Evolutionary conservation across 139 green algal species (phyloP), one percentile per base, ranked within the genome.

Genomic region (Astrephomene gubernaculifera): DNA sequence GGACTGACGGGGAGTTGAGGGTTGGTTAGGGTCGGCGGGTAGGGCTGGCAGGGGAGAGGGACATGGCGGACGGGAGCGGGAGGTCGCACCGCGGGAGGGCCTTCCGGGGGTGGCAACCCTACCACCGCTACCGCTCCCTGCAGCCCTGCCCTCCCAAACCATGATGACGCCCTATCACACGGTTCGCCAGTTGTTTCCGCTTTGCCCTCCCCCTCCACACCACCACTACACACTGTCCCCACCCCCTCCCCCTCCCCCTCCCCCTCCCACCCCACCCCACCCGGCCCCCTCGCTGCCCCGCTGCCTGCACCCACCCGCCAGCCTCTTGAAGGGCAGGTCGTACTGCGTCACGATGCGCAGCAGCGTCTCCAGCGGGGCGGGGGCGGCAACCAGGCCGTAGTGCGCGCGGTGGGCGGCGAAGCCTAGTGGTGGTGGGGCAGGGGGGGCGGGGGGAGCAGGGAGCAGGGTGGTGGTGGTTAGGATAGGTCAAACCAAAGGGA

Each of bases 341-440:
- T 93, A 93, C 38, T 88, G 44, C 22, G 87, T 65, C 29, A 93
- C 65, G 67, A 93, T 91, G 31, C 80, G 76, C 57, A 91, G 85
- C 75, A 93, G 79, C 41, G 88, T 67, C 61, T 93, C 87, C 57
- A 93, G 71, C n/a, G 52, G 57, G 2, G 74, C 70, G 25, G 73
- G 83, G 1, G 44, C 38, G 0, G 89, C 57, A 31, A 90, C 83
- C 25, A 69, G 43, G 6, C 27, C 29, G 70, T 76, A 84, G 81
- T 91, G 78, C 41, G 86, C 52, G 22, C 78, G 52, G 71, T 88
- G 85, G 10, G 74, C 79, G 29, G 87, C 90, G 85, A 90, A 90
- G 41, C 88, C 87, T n/a, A n/a, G n/a, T n/a, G n/a, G n/a, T n/a
- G n/a, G n/a, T n/a, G n/a, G n/a, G n/a, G n/a, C n/a, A n/a, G n/a